A percentile compares a stretch with the other conserved stretches of the same genome.
phyloP scores from a whole-genome alignment of 768 basidiomycete species.

The Dentipellis sp. region DNA sequence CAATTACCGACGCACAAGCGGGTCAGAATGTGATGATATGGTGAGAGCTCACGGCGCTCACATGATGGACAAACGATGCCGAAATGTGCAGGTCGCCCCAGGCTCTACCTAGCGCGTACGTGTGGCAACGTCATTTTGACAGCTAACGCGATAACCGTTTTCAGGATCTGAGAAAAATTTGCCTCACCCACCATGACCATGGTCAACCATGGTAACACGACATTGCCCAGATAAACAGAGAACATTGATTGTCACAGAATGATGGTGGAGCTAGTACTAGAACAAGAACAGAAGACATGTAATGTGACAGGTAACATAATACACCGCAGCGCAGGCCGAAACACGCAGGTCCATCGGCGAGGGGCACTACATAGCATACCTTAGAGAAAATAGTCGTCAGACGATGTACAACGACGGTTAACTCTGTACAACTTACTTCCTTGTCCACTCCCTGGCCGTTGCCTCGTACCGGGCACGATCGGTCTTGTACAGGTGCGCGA shows the following conservation, averaged over 20 bases:
- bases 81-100: too few species aligned
- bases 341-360: not conserved
- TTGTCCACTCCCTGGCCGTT: constrained; percentile 98
- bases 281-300: not conserved
- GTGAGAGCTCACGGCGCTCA: too few species aligned
- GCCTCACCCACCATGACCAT: too few species aligned
- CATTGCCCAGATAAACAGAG: not conserved
- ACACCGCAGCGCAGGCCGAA: not conserved
- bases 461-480: constrained; percentile 96
- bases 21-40: too few species aligned
- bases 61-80: too few species aligned
- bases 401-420: not conserved
- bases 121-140: too few species aligned
- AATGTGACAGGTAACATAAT: not conserved
- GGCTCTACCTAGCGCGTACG: too few species aligned
- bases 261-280: not conserved
- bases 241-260: not conserved
- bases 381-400: constrained; percentile 1
- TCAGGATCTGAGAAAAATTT: too few species aligned
- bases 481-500: constrained; percentile 99
- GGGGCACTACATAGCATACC: constrained; percentile 14
- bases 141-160: too few species aligned
- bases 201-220: not conserved
- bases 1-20: too few species aligned
- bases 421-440: constrained; percentile 62